phyloP scores from a whole-genome alignment of 2,329 filamentous ascomycete genomes.

The Fusarium sp. region DNA sequence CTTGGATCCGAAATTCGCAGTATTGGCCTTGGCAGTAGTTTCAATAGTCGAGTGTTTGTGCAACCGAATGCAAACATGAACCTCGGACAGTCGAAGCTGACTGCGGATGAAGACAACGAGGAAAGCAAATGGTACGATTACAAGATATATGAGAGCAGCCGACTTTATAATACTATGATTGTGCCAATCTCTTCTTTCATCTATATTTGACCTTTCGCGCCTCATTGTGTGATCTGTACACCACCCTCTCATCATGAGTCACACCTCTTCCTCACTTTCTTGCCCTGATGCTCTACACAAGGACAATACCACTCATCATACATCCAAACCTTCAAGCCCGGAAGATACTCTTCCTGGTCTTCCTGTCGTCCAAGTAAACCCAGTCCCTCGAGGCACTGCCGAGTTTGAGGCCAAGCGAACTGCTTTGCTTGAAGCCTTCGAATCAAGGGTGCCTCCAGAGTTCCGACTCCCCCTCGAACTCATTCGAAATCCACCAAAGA shows the following conservation, averaged over 20 bases:
- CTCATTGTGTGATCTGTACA: background rate
- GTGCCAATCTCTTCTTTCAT: background rate
- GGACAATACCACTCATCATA: background rate
- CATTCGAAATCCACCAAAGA: constrained; percentile 5
- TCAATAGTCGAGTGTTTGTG: background rate
- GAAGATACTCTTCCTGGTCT: background rate
- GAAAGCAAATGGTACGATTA: too few species aligned
- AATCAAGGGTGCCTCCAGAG: constrained; percentile 45
- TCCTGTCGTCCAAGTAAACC: constrained; percentile 28
- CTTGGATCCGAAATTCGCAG: too few species aligned
- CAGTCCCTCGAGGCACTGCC: constrained; percentile 30
- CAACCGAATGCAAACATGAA: too few species aligned
- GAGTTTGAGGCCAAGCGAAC: constrained; percentile 41
- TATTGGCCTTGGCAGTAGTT: background rate
- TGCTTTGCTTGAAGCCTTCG: constrained; percentile 45
- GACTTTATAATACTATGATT: background rate
- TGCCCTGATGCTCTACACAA: background rate
- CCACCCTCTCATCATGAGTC: background rate
- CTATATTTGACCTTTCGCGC: background rate
- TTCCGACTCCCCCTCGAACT: constrained; percentile 42
- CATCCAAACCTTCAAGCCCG: background rate
- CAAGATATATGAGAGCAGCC: too few species aligned
- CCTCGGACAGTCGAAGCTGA: too few species aligned
- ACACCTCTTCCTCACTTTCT: background rate
- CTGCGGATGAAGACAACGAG: too few species aligned